Evolutionary conservation across 2,329 filamentous ascomycete genomes (phyloP), one percentile per base, ranked within the genome.

Genomic region (Trichoderma breve): DNA sequence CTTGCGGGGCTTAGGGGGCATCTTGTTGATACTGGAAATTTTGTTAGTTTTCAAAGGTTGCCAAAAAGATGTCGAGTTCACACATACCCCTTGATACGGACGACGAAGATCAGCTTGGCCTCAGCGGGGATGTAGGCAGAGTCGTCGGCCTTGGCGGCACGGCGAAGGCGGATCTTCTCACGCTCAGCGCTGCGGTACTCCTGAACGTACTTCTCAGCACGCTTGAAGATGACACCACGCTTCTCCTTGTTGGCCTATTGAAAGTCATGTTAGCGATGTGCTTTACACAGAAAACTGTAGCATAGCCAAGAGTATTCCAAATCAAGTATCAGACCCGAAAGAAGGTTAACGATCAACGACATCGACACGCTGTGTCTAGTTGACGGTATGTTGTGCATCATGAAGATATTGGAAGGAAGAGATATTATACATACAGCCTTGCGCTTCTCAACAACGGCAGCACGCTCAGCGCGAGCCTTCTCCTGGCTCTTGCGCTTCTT

Each of bases 401-500:
- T 88, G 80, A 83, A 83, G 84, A 81, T 80, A 75, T 61, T 68
- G 70, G 71, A 76, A 73, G 72, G 74, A 74, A 73, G 61, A 73
- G 63, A 53, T 73, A n/a, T 73, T 86, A 87, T 75, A 90, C 93
- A 84, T 84, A 98, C 96, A 89, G 93, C 89, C 89, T 96, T 96
- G 86, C 91, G 93, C 89, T 97, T 93, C 86, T 94, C 89, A 77
- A 90, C 84, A 81, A 93, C 93, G 77, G 92, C 89, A 78, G 89
- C 85, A 84, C 91, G 92, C 87, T 95, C 93, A 85, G 96, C 95
- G 85, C 95, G 93, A 84, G 95, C 94, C 91, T 98, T 97, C 91
- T 99, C 96, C 88, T 98, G 95, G 85, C 91, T 94, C 94, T 99
- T 99, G 89, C 96, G 93, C 94, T 99, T 99, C 93, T 99, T 99